phyloP scores from a whole-genome alignment of 371 early-diverging fungal species.

The Mortierella sp. region DNA sequence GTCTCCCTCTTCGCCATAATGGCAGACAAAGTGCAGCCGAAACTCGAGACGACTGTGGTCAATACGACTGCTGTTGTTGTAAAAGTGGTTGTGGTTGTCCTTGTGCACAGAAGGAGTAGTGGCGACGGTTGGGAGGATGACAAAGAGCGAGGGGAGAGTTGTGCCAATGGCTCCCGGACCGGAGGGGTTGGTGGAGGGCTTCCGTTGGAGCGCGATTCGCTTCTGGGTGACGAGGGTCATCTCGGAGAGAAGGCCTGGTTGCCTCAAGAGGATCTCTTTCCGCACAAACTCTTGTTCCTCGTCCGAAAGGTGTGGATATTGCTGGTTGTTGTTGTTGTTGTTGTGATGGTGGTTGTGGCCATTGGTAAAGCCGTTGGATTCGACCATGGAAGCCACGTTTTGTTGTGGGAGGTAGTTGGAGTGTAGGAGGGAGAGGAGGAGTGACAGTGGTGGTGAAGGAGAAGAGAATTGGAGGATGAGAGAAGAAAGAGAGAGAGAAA shows the following conservation, averaged over 20 bases:
- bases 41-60: conserved; percentile 9
- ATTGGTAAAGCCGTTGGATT: not conserved
- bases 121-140: conserved; percentile 26
- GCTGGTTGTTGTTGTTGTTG: not conserved
- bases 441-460: not conserved
- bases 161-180: conserved; percentile 2
- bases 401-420: not conserved
- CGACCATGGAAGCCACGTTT: not conserved
- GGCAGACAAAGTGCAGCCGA: conserved; percentile 35
- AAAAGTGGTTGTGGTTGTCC: not conserved
- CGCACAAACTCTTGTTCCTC: not conserved
- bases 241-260: conserved; percentile 19
- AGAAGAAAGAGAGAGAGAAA: not conserved
- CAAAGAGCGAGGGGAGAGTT: conserved; percentile 28
- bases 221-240: conserved; percentile 25
- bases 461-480: not conserved
- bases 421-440: not conserved
- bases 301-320: not conserved
- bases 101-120: not conserved
- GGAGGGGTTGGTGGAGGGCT: conserved; percentile 1
- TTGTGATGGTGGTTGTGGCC: no score
- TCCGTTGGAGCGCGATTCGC: conserved; percentile 23
- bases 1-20: conserved; percentile 16
- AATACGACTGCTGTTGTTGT: conserved; percentile 12
- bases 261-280: conserved; percentile 13